Base-by-base conservation (phyloP, 352 stramenopile species). In the Synura sp. region DNA sequence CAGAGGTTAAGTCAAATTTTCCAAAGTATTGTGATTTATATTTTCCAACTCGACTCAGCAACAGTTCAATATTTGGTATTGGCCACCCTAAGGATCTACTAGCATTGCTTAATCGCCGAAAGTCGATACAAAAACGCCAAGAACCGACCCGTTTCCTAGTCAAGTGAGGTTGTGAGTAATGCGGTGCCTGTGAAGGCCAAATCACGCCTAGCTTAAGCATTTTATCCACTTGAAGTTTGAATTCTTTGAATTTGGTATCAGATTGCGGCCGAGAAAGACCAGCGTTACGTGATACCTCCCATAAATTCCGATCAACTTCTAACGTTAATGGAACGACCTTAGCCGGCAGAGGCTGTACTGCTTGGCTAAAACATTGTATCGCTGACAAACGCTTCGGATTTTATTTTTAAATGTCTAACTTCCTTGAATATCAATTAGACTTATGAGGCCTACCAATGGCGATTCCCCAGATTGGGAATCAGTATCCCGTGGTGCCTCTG, bases 81-180 rank as follows among this genome's bases (percentile, higher is more conserved):
- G 57, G 57, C 57, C 57, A 70, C 33, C 38, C 2, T 15, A 25
- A 27, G 2, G 4, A 29, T 4, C 12, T n/a, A 42, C 4, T 4
- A 4, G 25, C 57, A 2, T 7, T 22, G 19, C 38, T 70, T n/a
- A 70, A 70, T 3, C 2, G 12, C 38, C 57, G 57, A 33, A 42
- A 70, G 27, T 70, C 57, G 27, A 70, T 70, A 25, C 57, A 70
- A 42, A 70, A 70, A n/a, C 57, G 14, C 57, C 57, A 70, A 7
- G 7, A n/a, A n/a, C n/a, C n/a, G n/a, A n/a, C n/a, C n/a, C n/a
- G n/a, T n/a, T n/a, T n/a, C n/a, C n/a, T n/a, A n/a, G n/a, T n/a
- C n/a, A n/a, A n/a, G n/a, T n/a, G n/a, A n/a, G n/a, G n/a, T n/a
- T n/a, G n/a, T n/a, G n/a, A n/a, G n/a, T n/a, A n/a, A n/a, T n/a